Conservation (phyloP, 75 land plant genomes). For the Cryptomeria japonica region DNA sequence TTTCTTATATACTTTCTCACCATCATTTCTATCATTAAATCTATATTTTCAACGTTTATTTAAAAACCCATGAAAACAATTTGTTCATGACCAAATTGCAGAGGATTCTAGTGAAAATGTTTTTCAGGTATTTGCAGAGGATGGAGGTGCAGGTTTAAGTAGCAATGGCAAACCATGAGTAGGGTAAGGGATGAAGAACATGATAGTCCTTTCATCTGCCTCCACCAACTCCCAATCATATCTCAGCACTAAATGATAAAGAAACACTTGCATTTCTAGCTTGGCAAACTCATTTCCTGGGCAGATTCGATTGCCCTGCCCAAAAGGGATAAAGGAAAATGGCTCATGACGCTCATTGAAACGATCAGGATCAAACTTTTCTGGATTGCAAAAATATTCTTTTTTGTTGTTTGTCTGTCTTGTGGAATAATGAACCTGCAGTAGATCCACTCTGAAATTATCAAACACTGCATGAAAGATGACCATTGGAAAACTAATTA, state of each 20-base stretch:
- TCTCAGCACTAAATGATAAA: conserved; percentile 22
- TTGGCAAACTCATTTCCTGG: conserved; percentile 6
- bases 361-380: conserved; percentile 27
- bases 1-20: too few species aligned
- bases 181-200: background rate
- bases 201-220: background rate
- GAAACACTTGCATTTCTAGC: conserved; percentile 20
- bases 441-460: too few species aligned
- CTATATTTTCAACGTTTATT: too few species aligned
- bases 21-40: too few species aligned
- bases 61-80: too few species aligned
- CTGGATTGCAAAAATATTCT: conserved; percentile 15
- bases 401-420: background rate
- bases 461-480: too few species aligned
- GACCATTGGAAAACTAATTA: too few species aligned
- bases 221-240: conserved; percentile 20
- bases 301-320: too few species aligned
- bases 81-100: too few species aligned
- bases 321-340: too few species aligned
- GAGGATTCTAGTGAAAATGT: too few species aligned
- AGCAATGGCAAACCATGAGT: background rate
- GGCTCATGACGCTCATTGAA: background rate
- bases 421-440: conserved; percentile 23
- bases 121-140: too few species aligned
- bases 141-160: background rate